Evolutionary conservation across 2,329 filamentous ascomycete genomes (phyloP).

Genomic region (Epichloe gansuensis): DNA sequence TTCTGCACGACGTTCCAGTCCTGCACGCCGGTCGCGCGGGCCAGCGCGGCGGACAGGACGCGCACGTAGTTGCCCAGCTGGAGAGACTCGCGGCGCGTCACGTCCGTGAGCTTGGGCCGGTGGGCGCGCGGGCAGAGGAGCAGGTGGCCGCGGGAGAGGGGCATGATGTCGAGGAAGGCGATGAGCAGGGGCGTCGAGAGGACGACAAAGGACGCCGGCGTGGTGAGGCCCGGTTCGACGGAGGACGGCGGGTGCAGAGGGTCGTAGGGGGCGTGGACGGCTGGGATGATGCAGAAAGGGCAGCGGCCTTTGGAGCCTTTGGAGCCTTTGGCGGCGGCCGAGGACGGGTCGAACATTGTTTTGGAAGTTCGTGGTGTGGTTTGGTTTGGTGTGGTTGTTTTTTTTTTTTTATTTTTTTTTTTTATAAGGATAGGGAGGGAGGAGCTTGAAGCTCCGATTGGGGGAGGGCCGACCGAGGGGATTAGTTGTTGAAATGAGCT

Average conservation of each 20-base stretch:
- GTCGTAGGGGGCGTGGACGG: slow-evolving; percentile 34
- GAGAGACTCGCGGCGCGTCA: slow-evolving; percentile 47
- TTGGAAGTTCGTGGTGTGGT: background rate
- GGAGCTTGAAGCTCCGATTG: background rate
- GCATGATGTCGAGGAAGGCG: slow-evolving; percentile 89
- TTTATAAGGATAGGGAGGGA: background rate
- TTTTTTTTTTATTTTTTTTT: no score
- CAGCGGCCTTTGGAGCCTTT: slow-evolving; percentile 21
- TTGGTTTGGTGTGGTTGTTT: background rate
- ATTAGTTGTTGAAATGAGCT: background rate
- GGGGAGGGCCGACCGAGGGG: background rate
- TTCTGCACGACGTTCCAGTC: slow-evolving; percentile 99
- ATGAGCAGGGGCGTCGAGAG: slow-evolving; percentile 66
- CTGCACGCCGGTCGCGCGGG: slow-evolving; percentile 52
- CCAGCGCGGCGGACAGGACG: slow-evolving; percentile 58
- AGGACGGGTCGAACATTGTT: slow-evolving; percentile 22
- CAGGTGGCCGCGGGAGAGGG: slow-evolving; percentile 70
- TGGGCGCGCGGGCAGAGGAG: slow-evolving; percentile 70
- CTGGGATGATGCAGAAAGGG: slow-evolving; percentile 50
- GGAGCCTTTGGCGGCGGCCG: slow-evolving; percentile 15
- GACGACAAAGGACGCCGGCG: slow-evolving; percentile 48
- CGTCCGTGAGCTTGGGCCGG: slow-evolving; percentile 62
- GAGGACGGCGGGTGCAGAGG: slow-evolving; percentile 29
- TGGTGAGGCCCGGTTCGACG: slow-evolving; percentile 20
- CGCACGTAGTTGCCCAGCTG: slow-evolving; percentile 58